phyloP scores from a whole-genome alignment of 306 rosid genomes.

The Pterocarpus macrocarpus region DNA sequence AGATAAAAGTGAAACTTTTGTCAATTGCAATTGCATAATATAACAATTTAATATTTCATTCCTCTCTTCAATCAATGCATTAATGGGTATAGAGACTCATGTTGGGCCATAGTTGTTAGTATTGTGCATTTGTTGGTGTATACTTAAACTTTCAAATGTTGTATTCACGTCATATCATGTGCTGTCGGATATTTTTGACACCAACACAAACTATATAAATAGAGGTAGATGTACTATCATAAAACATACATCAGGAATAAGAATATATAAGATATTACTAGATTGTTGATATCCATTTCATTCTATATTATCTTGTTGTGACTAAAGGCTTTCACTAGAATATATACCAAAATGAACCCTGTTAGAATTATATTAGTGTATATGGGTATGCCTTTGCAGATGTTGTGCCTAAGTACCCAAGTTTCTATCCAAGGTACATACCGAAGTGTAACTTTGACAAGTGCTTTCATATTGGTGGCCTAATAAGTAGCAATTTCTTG shows the following conservation, averaged over 20 bases:
- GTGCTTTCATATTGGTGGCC: background rate
- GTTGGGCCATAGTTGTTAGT: background rate
- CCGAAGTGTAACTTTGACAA: background rate
- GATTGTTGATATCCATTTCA: too few relatives aligned
- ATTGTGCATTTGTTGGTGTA: background rate
- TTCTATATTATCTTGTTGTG: background rate
- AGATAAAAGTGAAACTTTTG: conserved; percentile 7
- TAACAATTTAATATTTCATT: conserved; percentile 16
- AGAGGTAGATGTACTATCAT: background rate
- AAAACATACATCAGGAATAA: background rate
- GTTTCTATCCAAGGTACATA: background rate
- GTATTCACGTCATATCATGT: background rate
- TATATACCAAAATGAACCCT: background rate
- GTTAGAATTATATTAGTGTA: background rate
- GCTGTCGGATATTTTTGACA: background rate
- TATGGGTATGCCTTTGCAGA: background rate
- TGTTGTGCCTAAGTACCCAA: background rate
- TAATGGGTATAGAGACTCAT: background rate
- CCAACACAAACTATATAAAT: background rate
- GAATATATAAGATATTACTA: background rate
- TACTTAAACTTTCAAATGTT: background rate
- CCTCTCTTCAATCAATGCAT: conserved; percentile 9
- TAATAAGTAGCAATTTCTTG: background rate
- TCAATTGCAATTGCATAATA: conserved; percentile 6
- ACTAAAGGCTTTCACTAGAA: background rate